These are phyloP conservation scores for Oryza australiensis DNA, from an alignment of 176 grass and related monocot genomes.

Conservation along the genomic window DNA sequence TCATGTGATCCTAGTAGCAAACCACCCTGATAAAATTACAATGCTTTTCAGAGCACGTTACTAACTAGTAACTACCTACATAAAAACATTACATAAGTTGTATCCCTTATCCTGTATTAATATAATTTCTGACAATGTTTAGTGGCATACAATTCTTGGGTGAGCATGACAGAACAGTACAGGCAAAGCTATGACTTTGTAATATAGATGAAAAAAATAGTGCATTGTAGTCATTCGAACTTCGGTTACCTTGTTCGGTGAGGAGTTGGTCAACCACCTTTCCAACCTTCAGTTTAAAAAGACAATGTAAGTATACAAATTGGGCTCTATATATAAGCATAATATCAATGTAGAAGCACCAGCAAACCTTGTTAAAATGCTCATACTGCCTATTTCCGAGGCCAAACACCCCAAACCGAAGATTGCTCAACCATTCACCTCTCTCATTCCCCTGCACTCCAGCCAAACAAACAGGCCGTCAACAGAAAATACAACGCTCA, in stretches of 20 bases:
- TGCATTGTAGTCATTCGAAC: not conserved
- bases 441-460: conserved; percentile 52
- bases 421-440: conserved; percentile 56
- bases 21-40: not conserved
- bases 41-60: not conserved
- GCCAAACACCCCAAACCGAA: conserved; percentile 73
- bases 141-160: not conserved
- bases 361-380: conserved; percentile 94
- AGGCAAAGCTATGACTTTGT: not conserved
- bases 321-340: not conserved
- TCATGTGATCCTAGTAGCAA: not conserved
- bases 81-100: not conserved
- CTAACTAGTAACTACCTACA: not conserved
- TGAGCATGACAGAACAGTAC: not conserved
- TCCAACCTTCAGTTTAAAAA: conserved; percentile 54
- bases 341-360: not conserved
- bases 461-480: conserved; percentile 15
- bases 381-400: conserved; percentile 87
- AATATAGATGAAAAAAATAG: not conserved
- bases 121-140: not conserved
- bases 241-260: conserved; percentile 62
- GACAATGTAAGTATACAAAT: not conserved
- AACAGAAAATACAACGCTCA: not conserved
- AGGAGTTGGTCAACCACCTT: conserved; percentile 82
- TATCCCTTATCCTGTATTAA: not conserved